Conservation (phyloP, 225 moss, liverwort and hornwort species). For the Polytrichum commune region DNA sequence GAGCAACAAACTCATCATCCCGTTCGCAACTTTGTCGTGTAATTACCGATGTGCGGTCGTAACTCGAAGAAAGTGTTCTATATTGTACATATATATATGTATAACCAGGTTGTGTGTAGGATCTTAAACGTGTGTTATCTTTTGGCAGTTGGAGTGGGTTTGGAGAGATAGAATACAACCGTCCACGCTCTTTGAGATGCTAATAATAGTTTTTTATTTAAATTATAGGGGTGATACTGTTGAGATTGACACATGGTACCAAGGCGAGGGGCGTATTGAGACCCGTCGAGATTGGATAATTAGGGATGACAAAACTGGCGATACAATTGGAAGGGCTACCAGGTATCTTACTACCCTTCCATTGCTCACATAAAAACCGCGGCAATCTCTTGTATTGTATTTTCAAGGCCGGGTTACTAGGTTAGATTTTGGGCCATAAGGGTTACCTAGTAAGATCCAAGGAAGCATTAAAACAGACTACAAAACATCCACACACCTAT, state of each 20-base stretch:
- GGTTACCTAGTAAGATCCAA: no score
- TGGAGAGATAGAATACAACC: not conserved
- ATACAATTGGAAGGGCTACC: constrained; percentile 26
- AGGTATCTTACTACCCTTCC: constrained; percentile 8
- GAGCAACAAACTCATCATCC: not conserved
- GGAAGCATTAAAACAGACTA: no score
- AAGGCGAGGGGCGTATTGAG: constrained; percentile 29
- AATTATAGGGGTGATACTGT: constrained; percentile 29
- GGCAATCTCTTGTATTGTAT: no score
- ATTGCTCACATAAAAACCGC: no score
- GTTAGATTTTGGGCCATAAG: no score
- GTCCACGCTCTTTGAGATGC: not conserved
- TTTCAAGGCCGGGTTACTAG: no score
- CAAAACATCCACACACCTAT: no score
- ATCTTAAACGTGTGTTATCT: not conserved
- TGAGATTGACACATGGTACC: constrained; percentile 37
- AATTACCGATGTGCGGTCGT: no score
- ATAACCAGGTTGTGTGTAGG: no score
- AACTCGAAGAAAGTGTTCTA: no score
- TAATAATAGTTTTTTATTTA: not conserved
- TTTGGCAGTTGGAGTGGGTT: not conserved
- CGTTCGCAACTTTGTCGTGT: not conserved
- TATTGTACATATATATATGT: no score
- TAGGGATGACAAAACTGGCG: constrained; percentile 22
- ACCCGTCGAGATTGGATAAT: constrained; percentile 38